Evolutionary conservation across 305 asterid genomes (phyloP).

Genomic region (Solanum hybrid): DNA sequence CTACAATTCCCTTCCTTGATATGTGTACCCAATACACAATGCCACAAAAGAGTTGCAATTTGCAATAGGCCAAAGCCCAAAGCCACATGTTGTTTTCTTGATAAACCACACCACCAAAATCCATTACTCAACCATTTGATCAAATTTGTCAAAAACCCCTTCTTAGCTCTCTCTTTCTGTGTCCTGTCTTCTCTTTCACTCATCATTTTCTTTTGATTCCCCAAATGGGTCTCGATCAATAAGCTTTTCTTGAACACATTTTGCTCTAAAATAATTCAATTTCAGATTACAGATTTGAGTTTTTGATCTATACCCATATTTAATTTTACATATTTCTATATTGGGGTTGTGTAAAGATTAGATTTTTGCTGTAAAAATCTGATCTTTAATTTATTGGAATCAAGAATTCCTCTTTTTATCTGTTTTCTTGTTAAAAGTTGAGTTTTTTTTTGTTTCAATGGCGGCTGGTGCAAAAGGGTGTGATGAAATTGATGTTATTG

Average conservation of each 20-base stretch:
- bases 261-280: constrained; percentile 19
- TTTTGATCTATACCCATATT: background rate
- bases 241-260: constrained; percentile 14
- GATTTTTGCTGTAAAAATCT: background rate
- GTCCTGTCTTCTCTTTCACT: background rate
- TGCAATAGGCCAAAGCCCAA: constrained; percentile 4
- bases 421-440: background rate
- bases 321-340: background rate
- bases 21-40: background rate
- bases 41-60: background rate
- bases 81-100: background rate
- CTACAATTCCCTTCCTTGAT: background rate
- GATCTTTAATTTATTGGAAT: background rate
- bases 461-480: constrained; percentile 74
- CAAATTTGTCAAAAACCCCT: constrained; percentile 5
- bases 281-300: constrained; percentile 24
- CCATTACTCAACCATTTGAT: background rate
- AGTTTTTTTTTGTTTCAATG: constrained; percentile 40
- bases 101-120: constrained; percentile 1
- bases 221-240: constrained; percentile 29
- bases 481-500: constrained; percentile 53
- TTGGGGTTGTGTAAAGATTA: background rate
- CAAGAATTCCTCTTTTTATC: constrained; percentile 9
- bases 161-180: constrained; percentile 17
- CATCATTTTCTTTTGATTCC: constrained; percentile 27